Evolutionary conservation across 2,329 filamentous ascomycete species (phyloP), one percentile per base, ranked within the genome.

Genomic region (Penicillium thymicola): DNA sequence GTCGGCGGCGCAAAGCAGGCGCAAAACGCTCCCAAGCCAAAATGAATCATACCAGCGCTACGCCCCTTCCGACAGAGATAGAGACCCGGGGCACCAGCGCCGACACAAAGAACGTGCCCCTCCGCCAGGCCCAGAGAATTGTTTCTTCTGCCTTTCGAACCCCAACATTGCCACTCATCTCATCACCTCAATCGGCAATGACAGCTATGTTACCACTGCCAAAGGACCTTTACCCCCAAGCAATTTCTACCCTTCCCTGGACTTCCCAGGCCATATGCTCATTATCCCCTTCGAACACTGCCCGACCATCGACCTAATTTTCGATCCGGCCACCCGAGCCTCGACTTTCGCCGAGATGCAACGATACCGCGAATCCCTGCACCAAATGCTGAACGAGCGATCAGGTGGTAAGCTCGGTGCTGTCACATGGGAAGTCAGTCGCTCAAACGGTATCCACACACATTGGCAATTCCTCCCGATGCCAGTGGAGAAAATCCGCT

Each of bases 111-210:
- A 71, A 67, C 80, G 78, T 25, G 76, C 72, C 6, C 85, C 72
- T 25, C 72, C 71, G 2, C 74, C 87, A 13, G 85, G 87, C 0
- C 91, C 90, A 2, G 87, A 88, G 51, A 83, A 88, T 67, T 99
- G 94, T 76, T 99, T 94, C 79, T 97, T 99, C 78, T 99, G 94
- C 71, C 82, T 99, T 11, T 92, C 90, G 6, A 97, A 96, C 72
- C 85, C 89, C 6, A 89, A 88, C 59, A 79, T 94, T 43, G 89
- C 89, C 51, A 88, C 88, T 1, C 93, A 99, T 75, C 89, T 99
- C 74, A 88, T 97, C 67, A 89, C 89, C 62, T 92, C 89, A 27
- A 93, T 99, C 61, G 94, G 90, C 51, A 87, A 92, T 18, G 89
- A 96, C 58, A 83, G 86, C 52, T 97, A 97, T 72, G 76, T 97